phyloP scores from a whole-genome alignment of 78 protist species.

The Diacronema lutheri region DNA sequence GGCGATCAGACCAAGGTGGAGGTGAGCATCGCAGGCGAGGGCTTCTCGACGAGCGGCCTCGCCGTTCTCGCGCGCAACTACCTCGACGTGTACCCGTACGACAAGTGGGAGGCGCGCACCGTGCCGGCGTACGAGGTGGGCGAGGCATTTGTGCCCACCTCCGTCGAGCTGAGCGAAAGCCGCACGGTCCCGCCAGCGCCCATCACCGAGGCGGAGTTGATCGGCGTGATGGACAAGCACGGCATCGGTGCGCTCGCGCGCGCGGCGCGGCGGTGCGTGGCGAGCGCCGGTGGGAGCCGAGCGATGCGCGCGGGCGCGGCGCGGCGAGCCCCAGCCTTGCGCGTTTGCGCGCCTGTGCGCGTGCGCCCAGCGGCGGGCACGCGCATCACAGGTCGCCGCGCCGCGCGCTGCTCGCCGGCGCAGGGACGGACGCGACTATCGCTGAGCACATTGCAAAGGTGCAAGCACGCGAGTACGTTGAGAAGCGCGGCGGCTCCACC shows the following conservation, averaged over 20 bases:
- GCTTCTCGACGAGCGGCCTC: background rate
- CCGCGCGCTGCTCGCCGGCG: no score
- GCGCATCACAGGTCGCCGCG: no score
- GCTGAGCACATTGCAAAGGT: constrained; percentile 76
- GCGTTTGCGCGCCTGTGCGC: no score
- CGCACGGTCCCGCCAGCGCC: constrained; percentile 54
- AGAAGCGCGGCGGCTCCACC: no score
- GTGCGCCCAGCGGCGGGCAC: no score
- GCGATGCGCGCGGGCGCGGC: no score
- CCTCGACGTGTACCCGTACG: background rate
- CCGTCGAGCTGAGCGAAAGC: background rate
- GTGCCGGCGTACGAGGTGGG: background rate
- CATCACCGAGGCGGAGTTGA: constrained; percentile 62
- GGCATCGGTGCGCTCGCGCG: no score
- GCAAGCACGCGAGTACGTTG: no score
- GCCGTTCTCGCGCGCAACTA: background rate
- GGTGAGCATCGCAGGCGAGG: constrained; percentile 8
- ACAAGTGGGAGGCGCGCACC: background rate
- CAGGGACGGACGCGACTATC: constrained; percentile 78
- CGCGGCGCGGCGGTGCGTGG: no score
- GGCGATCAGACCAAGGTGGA: background rate
- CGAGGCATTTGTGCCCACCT: background rate
- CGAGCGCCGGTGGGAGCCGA: no score
- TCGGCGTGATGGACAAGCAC: constrained; percentile 58
- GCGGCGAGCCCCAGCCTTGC: no score